phyloP scores from a whole-genome alignment of 495 filamentous ascomycete genomes.

The Aspergillus cavernicola region DNA sequence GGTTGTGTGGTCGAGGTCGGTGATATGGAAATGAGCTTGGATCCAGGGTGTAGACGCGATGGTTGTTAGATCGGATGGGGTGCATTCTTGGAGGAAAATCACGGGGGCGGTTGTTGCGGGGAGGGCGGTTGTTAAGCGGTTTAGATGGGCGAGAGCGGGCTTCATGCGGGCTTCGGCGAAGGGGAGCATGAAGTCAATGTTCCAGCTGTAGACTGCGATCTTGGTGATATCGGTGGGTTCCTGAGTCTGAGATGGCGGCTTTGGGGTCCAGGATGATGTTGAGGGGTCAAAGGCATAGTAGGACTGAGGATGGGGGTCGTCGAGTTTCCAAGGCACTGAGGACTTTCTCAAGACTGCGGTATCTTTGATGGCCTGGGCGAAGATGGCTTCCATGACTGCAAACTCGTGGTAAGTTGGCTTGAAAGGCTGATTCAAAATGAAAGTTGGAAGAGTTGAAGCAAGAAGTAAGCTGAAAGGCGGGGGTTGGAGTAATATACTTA shows the following conservation, averaged over 20 bases:
- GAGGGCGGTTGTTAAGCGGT: neutral
- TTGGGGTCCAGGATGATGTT: neutral
- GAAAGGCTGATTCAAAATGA: too few relatives aligned
- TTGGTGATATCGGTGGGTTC: neutral
- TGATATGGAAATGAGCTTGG: slow-evolving; percentile 1
- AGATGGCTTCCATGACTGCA: neutral
- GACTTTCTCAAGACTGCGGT: neutral
- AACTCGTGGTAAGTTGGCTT: too few relatives aligned
- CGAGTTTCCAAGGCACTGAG: slow-evolving; percentile 1
- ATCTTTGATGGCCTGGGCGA: neutral
- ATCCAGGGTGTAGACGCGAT: slow-evolving; percentile 3
- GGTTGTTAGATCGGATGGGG: slow-evolving; percentile 1
- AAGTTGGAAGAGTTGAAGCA: too few relatives aligned
- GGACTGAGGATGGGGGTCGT: neutral
- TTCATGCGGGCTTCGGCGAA: slow-evolving; percentile 4
- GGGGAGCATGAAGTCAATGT: slow-evolving; percentile 14
- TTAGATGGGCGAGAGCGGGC: slow-evolving; percentile 3
- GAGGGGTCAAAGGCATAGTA: neutral
- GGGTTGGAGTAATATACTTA: too few relatives aligned
- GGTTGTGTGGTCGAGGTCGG: neutral
- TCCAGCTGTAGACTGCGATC: slow-evolving; percentile 9
- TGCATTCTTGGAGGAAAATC: slow-evolving; percentile 12
- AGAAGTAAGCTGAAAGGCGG: too few relatives aligned
- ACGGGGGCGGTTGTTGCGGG: neutral
- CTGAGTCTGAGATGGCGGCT: neutral